phyloP scores from a whole-genome alignment of 1,139 yeast genomes.

The Citeromyces siamensis region DNA sequence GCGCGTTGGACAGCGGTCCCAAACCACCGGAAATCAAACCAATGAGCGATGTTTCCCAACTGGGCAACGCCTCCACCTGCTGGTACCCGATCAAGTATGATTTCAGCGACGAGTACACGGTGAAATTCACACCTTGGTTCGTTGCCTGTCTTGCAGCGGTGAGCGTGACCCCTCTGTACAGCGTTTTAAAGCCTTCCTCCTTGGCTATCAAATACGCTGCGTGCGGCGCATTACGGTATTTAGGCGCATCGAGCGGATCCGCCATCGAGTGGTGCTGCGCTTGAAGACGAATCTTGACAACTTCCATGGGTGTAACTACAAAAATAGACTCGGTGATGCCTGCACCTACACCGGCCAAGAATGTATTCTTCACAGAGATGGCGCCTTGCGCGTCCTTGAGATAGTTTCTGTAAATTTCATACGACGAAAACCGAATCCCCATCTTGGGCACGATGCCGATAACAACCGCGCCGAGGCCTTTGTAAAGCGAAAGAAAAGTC shows the following conservation, averaged over 20 bases:
- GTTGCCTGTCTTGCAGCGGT: constrained; percentile 98
- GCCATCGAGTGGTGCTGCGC: constrained; percentile 89
- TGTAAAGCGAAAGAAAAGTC: constrained; percentile 77
- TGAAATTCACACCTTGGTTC: constrained; percentile 97
- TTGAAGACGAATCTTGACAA: constrained; percentile 89
- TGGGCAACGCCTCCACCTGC: constrained; percentile 54
- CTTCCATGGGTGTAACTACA: constrained; percentile 96
- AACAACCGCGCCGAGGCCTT: constrained; percentile 94
- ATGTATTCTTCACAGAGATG: constrained; percentile 61
- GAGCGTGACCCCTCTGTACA: constrained; percentile 89
- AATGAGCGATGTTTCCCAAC: constrained; percentile 88
- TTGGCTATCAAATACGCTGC: constrained; percentile 73
- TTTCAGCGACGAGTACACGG: constrained; percentile 83
- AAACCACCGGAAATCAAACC: constrained; percentile 93
- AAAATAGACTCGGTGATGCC: constrained; percentile 94
- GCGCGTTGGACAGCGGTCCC: constrained; percentile 97
- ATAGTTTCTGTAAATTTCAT: constrained; percentile 72
- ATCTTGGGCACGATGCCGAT: constrained; percentile 97
- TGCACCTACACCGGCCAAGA: constrained; percentile 93
- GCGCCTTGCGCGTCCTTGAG: constrained; percentile 50
- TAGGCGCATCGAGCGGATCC: constrained; percentile 71
- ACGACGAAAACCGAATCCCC: constrained; percentile 94
- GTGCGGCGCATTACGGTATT: constrained; percentile 89
- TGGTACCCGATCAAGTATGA: constrained; percentile 61
- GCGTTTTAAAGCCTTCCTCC: constrained; percentile 84